Evolutionary conservation across 352 stramenopile genomes (phyloP), one percentile per base, ranked within the genome.

Genomic region (Phytophthora colocasiae): DNA sequence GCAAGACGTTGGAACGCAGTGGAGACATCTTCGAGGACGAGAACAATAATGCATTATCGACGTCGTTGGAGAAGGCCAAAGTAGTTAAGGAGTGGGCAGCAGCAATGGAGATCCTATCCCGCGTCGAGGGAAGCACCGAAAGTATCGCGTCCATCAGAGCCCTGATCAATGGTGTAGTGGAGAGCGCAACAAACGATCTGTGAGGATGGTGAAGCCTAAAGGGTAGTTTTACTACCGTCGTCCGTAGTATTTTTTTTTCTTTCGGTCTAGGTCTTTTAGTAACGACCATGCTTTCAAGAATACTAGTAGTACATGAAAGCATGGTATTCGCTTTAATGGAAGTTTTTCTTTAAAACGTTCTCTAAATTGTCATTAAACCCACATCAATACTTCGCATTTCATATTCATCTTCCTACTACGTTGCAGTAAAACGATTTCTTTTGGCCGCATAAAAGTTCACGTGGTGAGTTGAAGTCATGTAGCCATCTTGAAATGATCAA

Each of bases 51-150:
- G 15, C 5, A 0, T 34, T 63, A 41, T 19, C 41, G 9, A 15
- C 43, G 10, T 63, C 53, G 1, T 10, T 76, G 26, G 63, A 76
- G 39, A 76, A 76, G 39, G 68, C 68, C 22, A 63, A 70, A 38
- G 58, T 73, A 29, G 63, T 73, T 0, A 66, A 73, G 47, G 68
- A 73, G 38, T 76, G 68, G 68, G 68, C 68, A 8, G 61, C 68
- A 0, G 68, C 68, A 2, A 72, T 69, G 6, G 63, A 76, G 49
- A 63, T 73, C 39, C 32, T 76, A 24, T 66, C 63, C 6, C 57
- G 63, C 36, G 68, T 76, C 63, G 68, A 73, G 7, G 63, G 63
- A 26, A 76, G 63, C 40, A 36, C 52, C 14, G 63, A 50, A 26
- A 70, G 63, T 36, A 73, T 76, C 29, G 17, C 49, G 4, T 61